Evolutionary conservation across 805 yeast species (phyloP).

Genomic region (Metschnikowia hibisci): DNA sequence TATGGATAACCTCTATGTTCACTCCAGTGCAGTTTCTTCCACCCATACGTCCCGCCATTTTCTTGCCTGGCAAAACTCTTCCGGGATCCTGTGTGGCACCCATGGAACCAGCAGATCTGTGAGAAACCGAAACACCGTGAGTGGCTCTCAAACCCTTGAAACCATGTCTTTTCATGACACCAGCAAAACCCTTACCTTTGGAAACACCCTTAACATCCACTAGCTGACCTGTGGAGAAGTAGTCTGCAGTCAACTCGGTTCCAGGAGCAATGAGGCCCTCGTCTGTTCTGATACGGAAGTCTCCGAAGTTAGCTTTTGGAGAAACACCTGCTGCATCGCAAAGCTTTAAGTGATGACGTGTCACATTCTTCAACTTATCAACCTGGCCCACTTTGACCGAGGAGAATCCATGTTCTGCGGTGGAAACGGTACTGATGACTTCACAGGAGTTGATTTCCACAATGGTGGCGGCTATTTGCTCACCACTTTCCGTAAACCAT

Average conservation of each 20-base stretch:
- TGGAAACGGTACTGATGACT: conserved; percentile 69
- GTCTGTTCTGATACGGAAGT: conserved; percentile 72
- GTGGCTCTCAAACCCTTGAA: conserved; percentile 87
- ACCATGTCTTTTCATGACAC: conserved; percentile 95
- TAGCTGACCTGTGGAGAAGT: conserved; percentile 75
- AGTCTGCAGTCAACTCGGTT: conserved; percentile 74
- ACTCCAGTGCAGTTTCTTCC: conserved; percentile 66
- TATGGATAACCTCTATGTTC: conserved; percentile 72
- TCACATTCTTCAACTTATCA: conserved; percentile 56
- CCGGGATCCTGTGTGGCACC: conserved; percentile 97
- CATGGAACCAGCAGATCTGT: conserved; percentile 95
- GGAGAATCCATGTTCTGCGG: conserved; percentile 70
- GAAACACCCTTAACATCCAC: conserved; percentile 77
- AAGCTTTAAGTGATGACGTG: conserved; percentile 63
- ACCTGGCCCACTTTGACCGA: conserved; percentile 90
- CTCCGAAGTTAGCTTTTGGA: conserved; percentile 72
- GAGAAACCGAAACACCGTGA: conserved; percentile 92
- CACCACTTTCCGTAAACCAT: conserved; percentile 69
- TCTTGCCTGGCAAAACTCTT: conserved; percentile 92
- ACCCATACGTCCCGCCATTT: conserved; percentile 99
- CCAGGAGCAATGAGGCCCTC: conserved; percentile 72
- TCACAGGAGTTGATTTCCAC: conserved; percentile 85
- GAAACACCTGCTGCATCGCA: conserved; percentile 76
- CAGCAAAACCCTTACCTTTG: conserved; percentile 96
- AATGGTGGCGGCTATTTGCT: conserved; percentile 77